These are phyloP conservation scores for Skeletonema menzelii DNA, from an alignment of 108 stramenopile genomes.

Conservation along the genomic window DNA sequence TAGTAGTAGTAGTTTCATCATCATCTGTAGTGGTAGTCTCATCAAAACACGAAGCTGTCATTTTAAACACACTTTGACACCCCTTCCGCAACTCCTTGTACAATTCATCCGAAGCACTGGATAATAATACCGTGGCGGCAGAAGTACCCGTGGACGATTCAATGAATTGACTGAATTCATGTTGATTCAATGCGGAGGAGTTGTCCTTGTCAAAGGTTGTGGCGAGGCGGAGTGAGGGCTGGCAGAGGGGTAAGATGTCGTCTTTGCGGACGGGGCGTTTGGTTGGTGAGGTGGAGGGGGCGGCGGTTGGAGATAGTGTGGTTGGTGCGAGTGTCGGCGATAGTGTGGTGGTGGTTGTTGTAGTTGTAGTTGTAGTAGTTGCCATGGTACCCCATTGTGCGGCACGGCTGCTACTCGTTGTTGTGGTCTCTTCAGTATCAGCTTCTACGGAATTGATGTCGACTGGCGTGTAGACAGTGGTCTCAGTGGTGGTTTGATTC, in stretches of 20 bases:
- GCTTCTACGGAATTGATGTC: too few relatives aligned
- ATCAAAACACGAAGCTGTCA: not conserved
- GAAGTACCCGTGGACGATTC: not conserved
- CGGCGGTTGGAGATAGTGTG: too few relatives aligned
- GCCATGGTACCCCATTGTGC: not conserved
- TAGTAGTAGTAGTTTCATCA: not conserved
- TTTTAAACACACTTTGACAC: not conserved
- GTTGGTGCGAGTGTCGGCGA: not conserved
- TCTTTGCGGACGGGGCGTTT: not conserved
- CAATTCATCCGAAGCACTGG: not conserved
- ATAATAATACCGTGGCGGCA: not conserved
- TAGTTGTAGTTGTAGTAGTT: not conserved
- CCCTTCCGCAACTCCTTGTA: not conserved
- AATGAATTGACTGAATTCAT: not conserved
- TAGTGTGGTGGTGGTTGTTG: not conserved
- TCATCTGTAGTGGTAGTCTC: not conserved
- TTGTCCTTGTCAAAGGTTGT: not conserved
- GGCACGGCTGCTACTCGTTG: not conserved
- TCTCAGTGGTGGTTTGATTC: too few relatives aligned
- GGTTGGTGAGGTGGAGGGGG: not conserved
- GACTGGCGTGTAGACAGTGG: too few relatives aligned
- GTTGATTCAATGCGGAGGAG: not conserved
- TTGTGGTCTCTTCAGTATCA: too few relatives aligned
- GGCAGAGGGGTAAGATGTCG: not conserved
- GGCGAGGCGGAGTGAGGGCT: not conserved